Evolutionary conservation across 2,329 filamentous ascomycete species (phyloP), one percentile per base, ranked within the genome.

Genomic region (Rhynchosporium secalis): DNA sequence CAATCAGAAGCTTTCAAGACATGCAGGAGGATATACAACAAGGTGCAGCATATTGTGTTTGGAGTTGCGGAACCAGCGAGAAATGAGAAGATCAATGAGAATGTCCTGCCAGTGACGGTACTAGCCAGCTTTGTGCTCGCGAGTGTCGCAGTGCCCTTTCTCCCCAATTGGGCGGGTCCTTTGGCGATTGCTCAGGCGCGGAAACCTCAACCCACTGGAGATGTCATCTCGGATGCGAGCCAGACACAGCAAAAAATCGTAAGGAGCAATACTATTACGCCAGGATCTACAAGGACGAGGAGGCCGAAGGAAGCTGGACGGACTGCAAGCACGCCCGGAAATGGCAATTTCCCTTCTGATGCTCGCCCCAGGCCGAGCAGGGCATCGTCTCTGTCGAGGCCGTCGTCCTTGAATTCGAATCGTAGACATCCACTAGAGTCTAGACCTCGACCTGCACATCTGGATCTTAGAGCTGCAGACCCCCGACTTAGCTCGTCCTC

Each of bases 31-130:
- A 86, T 95, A 69, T 94, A 93, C 79, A 95, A 95, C 77, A 92
- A 91, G 76, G 90, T 95, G 45, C 91, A 95, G 76, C 87, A 91
- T 75, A 91, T 95, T 70, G 90, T 95, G 31, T 95, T 95, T 75
- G 91, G 91, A 26, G 81, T 89, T 29, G 82, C 87, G 40, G 90
- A 94, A 71, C 81, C 83, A 31, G 81, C 81, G 64, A 83, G 86
- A 62, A 81, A 86, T 67, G 89, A 92, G 70, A 89, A 88, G 77
- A 92, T 95, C 74, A 88, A 86, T 73, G 90, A 94, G 76, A 95
- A 95, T 74, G 82, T 89, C 5, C 76, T 94, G 45, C 91, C 91
- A 7, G 90, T 94, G 60, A 91, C 89, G 6, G 87, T 95, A 1
- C 83, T 95, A 40, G 88, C 89, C 43, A 93, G 90, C 76, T 86